These are phyloP conservation scores for Acacia acuminata DNA, from an alignment of 306 rosid species.

Conservation along the genomic window DNA sequence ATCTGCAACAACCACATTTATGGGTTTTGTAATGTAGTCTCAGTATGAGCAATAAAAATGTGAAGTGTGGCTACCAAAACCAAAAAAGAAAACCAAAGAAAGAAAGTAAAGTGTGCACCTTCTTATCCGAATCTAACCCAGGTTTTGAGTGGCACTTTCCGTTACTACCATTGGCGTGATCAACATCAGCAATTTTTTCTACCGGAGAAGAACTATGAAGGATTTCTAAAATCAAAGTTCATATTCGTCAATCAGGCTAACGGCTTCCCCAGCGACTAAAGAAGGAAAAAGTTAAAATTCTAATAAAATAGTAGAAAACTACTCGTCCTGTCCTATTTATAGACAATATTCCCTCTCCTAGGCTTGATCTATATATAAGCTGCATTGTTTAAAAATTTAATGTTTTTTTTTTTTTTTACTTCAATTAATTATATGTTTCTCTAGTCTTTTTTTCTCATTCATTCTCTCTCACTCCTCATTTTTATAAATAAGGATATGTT, in stretches of 20 bases:
- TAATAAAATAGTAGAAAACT: not conserved
- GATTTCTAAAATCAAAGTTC: not conserved
- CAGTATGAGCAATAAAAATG: not conserved
- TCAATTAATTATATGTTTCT: too few species aligned
- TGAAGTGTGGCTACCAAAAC: not conserved
- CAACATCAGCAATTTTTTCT: not conserved
- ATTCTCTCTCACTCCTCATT: too few species aligned
- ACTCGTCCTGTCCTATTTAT: too few species aligned
- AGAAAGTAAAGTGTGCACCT: not conserved
- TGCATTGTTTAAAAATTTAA: too few species aligned
- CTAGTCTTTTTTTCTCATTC: too few species aligned
- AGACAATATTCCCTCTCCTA: too few species aligned
- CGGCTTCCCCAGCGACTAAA: not conserved
- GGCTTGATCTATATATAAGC: too few species aligned
- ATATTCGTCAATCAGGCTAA: not conserved
- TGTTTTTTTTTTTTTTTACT: too few species aligned
- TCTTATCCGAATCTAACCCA: not conserved
- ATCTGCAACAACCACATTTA: conserved; percentile 25
- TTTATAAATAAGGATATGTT: too few species aligned
- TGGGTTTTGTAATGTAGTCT: not conserved
- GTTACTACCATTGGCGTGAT: not conserved
- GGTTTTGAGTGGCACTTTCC: not conserved
- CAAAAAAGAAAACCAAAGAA: not conserved
- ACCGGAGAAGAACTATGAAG: not conserved
- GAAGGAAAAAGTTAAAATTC: not conserved